phyloP scores from a whole-genome alignment of 441 rosid species.

The Cnidoscolus chayamansa region DNA sequence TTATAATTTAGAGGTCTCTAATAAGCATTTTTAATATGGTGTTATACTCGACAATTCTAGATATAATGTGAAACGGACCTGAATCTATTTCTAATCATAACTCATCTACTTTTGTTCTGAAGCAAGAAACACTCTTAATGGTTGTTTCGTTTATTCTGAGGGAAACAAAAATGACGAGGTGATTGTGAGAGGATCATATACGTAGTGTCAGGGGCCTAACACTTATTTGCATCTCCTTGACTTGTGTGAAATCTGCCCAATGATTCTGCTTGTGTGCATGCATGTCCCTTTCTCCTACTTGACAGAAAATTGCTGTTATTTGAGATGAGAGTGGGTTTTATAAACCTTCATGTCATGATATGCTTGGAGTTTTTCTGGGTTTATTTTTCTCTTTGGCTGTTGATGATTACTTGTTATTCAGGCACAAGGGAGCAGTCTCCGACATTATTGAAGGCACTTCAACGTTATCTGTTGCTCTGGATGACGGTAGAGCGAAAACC shows the following conservation, averaged over 20 bases:
- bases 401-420: slow-evolving; percentile 28
- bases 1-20: too few relatives aligned
- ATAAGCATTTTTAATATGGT: too few relatives aligned
- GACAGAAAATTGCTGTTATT: not conserved
- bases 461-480: slow-evolving; percentile 53
- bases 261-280: slow-evolving; percentile 7
- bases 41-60: too few relatives aligned
- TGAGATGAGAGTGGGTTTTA: not conserved
- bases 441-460: slow-evolving; percentile 55
- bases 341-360: not conserved
- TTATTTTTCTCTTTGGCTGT: not conserved
- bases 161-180: too few relatives aligned
- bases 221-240: not conserved
- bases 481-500: slow-evolving; percentile 65
- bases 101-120: not conserved
- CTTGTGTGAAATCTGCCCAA: not conserved
- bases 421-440: slow-evolving; percentile 85
- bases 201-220: not conserved
- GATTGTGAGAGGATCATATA: too few relatives aligned
- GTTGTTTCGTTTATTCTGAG: too few relatives aligned
- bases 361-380: not conserved
- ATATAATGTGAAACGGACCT: too few relatives aligned
- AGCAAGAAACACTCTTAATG: not conserved
- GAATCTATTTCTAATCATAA: not conserved
- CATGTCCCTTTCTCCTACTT: slow-evolving; percentile 1